Base-by-base conservation (phyloP, 2,329 filamentous ascomycete genomes). In the Didymella pinodella region DNA sequence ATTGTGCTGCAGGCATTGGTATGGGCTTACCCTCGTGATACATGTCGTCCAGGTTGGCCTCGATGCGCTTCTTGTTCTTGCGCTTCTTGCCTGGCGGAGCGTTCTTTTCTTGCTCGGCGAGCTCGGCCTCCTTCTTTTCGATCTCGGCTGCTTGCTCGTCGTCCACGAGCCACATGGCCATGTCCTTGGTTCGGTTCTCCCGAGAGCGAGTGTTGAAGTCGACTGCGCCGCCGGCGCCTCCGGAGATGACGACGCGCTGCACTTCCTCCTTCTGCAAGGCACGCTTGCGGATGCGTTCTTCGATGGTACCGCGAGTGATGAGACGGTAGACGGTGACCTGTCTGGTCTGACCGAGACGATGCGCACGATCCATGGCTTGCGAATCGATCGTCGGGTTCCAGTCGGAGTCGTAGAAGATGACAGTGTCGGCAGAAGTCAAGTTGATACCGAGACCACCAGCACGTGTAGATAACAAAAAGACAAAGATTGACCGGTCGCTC, bases 311-410 rank as follows among this genome's bases (percentile, higher is more conserved):
- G 44, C 92, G 90, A 0, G 95, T 99, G 79, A 99, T 98, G 73
- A 99, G 89, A 65, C 95, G 92, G 79, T 98, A 99, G 11, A 99
- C 95, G 0, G 93, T 97, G 57, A 99, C 95, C 79, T 99, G 95
- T 67, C 87, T 88, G 2, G 94, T 98, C 78, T 99, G 94, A 48
- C 95, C 95, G 34, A 99, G 86, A 86, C 95, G 92, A 86, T 99
- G 95, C 12, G 95, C 95, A 77, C 95, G 91, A 78, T 99, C 95
- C 95, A 98, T 98, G 78, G 95, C 95, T 78, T 99, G 95, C 52
- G 92, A 96, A 77, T 99, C 95, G 72, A 98, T 98, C 3, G 95
- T 98, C 0, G 95, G 95, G 77, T 99, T 99, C 95, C 95, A 99
- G 78, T 99, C 95, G 11, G 92, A 96, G 76, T 99, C 95, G 84